Base-by-base conservation (phyloP, 768 basidiomycete genomes). In the Hericium coralloides region DNA sequence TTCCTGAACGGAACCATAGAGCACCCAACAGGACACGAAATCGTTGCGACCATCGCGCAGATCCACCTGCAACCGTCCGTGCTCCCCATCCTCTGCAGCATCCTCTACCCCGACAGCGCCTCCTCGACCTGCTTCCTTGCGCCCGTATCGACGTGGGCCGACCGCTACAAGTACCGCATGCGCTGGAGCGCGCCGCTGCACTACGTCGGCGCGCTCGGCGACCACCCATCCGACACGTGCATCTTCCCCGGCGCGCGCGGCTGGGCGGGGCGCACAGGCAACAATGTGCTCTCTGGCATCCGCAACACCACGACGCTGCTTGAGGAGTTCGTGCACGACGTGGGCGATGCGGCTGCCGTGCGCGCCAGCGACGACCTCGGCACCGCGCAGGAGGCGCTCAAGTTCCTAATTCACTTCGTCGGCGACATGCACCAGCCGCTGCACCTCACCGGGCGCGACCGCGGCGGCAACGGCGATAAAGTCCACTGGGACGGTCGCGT, bases 361-460 rank as follows among this genome's bases (percentile, higher is more conserved):
- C 52, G 12, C 38, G 58, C 15, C 41, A 55, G 49, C 18, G 59
- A 55, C n/a, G 68, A 65, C 2, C 70, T 72, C 15, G 69, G 59
- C 5, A 70, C 67, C 12, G 84, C 84, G 2, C 83, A 86, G 65
- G 89, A 92, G 63, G 90, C 95, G 2, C 75, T 98, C 64, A 89
- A 90, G 69, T 99, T 97, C 74, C 74, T 99, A 36, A 80, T 95
- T 31, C 97, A 99, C 69, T 98, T 92, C 64, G 55, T 97, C 12
- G 94, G 95, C 0, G 95, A 98, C 68, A 76, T 95, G 77, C 95
- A 97, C 64, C 85, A 88, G 79, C 95, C 95, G 4, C 73, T 99
- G 55, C 95, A 99, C 69, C 78, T 99, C 38, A 89, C 89, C 0
- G 91, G 91, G 2, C 76, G 93, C 17, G 84, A 93, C 63, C 78